Base-by-base conservation (phyloP, 805 yeast species). In the Cyberlindnera xylosilytica region DNA sequence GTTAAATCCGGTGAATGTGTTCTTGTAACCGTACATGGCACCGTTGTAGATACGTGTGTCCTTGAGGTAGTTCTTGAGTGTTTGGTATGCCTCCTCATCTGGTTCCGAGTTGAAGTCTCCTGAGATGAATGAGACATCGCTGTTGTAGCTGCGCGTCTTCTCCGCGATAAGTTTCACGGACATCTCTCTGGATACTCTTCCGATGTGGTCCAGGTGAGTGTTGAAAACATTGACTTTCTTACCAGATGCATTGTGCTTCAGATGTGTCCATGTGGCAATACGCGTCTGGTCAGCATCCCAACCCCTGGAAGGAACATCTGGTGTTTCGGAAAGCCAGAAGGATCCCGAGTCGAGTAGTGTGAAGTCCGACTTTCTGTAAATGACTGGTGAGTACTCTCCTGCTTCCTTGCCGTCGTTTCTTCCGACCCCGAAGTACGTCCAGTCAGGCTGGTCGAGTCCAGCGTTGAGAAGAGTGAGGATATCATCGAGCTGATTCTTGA, bases 31-130 rank as follows among this genome's bases (percentile, higher is more conserved):
- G 49, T 76, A 78, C 22, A 48, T 47, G 36, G 50, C 57, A 7
- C 8, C 17, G 27, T 44, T 48, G 23, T 52, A 58, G 38, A 63
- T 51, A 10, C 58, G 46, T 3, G 72, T 48, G 39, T 71, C 63
- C 49, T 73, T 79, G 37, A 62, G 59, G 44, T 65, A 61, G 11
- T 64, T 54, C 11, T 53, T 43, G 4, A 63, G 50, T 28, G 76
- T 64, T 45, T 68, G 66, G 57, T 77, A 63, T 0, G 68, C 66
- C 9, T 58, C 64, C 15, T 71, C 74, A n/a, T 58, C 49, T 1
- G 73, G 69, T 39, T 67, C 63, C 28, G 80, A 70, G 52, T 80
- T 80, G 61, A 80, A 74, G 54, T 78, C 83, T 3, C 84, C 84
- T 13, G 69, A 61, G n/a, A 79, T 60, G 38, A 76, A 61, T 2